Conservation (phyloP, 495 filamentous ascomycete species). For the Parathielavia hyrcaniae region DNA sequence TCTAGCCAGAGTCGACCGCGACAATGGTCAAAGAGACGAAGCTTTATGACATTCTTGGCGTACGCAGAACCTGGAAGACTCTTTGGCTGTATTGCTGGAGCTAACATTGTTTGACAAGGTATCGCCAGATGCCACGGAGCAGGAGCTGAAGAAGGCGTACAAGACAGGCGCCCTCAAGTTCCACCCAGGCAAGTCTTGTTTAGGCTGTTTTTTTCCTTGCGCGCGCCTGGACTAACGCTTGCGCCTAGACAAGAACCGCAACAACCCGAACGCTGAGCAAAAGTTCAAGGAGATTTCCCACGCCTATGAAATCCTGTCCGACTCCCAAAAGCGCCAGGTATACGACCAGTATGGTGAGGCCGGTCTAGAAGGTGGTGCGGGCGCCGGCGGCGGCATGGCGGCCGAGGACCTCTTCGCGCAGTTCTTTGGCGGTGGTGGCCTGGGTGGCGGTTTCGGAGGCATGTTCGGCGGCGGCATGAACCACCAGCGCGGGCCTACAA, state of each 20-base stretch:
- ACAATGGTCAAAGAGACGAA: constrained; percentile 90
- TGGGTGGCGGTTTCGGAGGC: constrained; percentile 70
- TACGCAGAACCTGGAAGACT: constrained; percentile 41
- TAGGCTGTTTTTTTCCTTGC: neutral
- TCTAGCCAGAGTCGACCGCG: constrained; percentile 17
- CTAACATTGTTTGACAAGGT: constrained; percentile 52
- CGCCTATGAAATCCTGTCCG: constrained; percentile 90
- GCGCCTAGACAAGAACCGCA: constrained; percentile 80
- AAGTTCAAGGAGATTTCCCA: constrained; percentile 98
- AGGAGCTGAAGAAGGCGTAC: constrained; percentile 84
- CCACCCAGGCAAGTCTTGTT: constrained; percentile 67
- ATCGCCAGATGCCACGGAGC: constrained; percentile 60
- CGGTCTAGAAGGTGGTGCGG: constrained; percentile 82
- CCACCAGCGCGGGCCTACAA: constrained; percentile 76
- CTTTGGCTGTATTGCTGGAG: neutral
- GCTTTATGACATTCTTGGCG: constrained; percentile 79
- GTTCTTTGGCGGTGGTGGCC: constrained; percentile 85
- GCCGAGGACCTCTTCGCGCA: constrained; percentile 96
- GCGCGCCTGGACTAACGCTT: constrained; percentile 18
- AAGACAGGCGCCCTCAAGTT: constrained; percentile 83
- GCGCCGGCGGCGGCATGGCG: constrained; percentile 76
- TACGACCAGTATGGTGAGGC: constrained; percentile 99
- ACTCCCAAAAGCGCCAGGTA: constrained; percentile 78
- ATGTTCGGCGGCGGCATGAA: constrained; percentile 75
- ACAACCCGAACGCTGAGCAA: constrained; percentile 87